Percentiles rank a stretch among this genome's conserved stretches.
These are phyloP conservation scores for Dalechampia spathulata DNA, from an alignment of 441 rosid genomes.

Conservation along the genomic window DNA sequence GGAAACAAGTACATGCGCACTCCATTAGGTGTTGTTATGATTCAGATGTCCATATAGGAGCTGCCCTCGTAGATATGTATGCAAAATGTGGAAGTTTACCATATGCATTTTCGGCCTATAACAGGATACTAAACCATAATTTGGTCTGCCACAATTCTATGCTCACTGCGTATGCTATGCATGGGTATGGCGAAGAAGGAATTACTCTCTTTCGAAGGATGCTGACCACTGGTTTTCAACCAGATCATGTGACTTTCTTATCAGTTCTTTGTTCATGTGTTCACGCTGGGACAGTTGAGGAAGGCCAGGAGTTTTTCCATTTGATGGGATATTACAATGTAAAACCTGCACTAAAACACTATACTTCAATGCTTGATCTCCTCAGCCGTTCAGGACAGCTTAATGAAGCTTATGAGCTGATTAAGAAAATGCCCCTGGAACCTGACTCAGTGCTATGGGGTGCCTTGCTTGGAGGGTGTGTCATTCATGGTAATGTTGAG, in stretches of 20 bases:
- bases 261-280: conserved; percentile 71
- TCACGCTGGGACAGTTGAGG: conserved; percentile 64
- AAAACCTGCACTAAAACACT: conserved; percentile 73
- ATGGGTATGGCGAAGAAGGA: conserved; percentile 61
- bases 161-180: conserved; percentile 79
- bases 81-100: conserved; percentile 76
- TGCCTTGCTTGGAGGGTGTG: conserved; percentile 81
- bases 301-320: conserved; percentile 55
- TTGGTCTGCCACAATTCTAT: conserved; percentile 47
- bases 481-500: conserved; percentile 62
- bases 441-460: conserved; percentile 80
- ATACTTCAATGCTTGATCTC: conserved; percentile 79
- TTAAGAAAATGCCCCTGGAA: conserved; percentile 54
- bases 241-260: conserved; percentile 69
- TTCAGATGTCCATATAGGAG: conserved; percentile 19
- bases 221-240: conserved; percentile 35
- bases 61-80: conserved; percentile 64
- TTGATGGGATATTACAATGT: conserved; percentile 45
- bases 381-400: conserved; percentile 71
- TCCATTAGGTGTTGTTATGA: conserved; percentile 15
- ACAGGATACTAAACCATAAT: conserved; percentile 35
- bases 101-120: conserved; percentile 29
- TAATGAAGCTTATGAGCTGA: conserved; percentile 51
- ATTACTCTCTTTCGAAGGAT: conserved; percentile 51
- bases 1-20: conserved; percentile 23